phyloP scores from a whole-genome alignment of 2,329 filamentous ascomycete genomes.

The Paraphoma sp. region DNA sequence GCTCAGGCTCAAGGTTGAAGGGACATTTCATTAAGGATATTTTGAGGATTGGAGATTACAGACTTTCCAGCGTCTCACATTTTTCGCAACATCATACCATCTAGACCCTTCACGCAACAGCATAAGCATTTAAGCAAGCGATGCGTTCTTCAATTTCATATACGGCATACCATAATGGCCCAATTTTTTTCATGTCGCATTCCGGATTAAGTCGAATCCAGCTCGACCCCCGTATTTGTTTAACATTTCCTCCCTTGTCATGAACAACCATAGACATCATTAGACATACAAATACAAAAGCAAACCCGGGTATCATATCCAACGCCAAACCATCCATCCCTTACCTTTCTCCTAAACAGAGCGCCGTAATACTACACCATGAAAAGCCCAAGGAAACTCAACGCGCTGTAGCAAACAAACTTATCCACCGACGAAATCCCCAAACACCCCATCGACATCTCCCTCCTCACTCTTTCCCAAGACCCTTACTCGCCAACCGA shows the following conservation, averaged over 20 bases:
- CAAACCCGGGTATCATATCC: neutral
- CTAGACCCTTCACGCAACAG: no score
- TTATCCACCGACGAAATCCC: neutral
- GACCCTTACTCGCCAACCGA: neutral
- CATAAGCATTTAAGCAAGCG: no score
- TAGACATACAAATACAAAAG: neutral
- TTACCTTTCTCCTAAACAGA: neutral
- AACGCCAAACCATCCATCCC: no score
- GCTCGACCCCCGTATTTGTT: no score
- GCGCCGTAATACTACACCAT: no score
- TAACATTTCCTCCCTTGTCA: neutral
- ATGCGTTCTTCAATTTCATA: no score
- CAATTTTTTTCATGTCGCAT: neutral
- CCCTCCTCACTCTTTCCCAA: neutral
- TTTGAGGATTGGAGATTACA: neutral
- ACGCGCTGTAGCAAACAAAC: no score
- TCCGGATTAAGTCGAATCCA: neutral
- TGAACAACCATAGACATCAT: neutral
- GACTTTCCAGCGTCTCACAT: no score
- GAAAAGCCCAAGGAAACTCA: no score
- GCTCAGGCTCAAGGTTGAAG: no score
- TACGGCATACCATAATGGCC: no score
- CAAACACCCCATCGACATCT: neutral
- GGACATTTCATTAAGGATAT: neutral
- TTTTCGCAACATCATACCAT: no score